Percentiles rank a stretch among this genome's conserved stretches.
Conservation (phyloP, 805 yeast species). For the Groenewaldozyma tartarivorans region DNA sequence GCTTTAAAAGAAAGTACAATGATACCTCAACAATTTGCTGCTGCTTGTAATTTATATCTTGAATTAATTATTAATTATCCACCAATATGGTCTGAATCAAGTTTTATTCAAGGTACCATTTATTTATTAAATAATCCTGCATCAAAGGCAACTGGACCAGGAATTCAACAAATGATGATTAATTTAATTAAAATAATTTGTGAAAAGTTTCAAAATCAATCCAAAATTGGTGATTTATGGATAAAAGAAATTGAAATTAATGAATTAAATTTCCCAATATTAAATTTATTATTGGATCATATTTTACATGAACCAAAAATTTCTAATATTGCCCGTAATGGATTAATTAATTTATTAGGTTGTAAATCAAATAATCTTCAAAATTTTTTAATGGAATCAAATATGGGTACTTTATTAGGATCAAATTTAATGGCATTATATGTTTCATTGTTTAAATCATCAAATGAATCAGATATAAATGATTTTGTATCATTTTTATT, state of each 20-base stretch:
- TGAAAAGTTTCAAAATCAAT: not conserved
- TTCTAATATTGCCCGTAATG: constrained; percentile 23
- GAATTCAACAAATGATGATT: not conserved
- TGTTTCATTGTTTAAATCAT: not conserved
- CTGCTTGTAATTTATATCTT: not conserved
- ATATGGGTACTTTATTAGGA: constrained; percentile 22
- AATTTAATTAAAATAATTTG: no score
- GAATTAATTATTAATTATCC: not conserved
- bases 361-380: not conserved
- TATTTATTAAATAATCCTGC: not conserved
- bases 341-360: constrained; percentile 20
- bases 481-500: constrained; percentile 19
- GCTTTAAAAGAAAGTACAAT: no score
- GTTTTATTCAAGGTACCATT: not conserved
- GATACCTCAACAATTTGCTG: not conserved
- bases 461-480: not conserved
- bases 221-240: not conserved
- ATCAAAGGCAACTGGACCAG: not conserved
- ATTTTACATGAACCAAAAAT: constrained; percentile 20
- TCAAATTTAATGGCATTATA: constrained; percentile 25
- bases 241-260: no score
- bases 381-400: constrained; percentile 3
- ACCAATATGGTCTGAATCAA: not conserved
- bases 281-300: constrained; percentile 18
- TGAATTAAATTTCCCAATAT: constrained; percentile 16